Percentiles rank a stretch among this genome's conserved stretches.
Evolutionary conservation across 1,284 basidiomycete genomes (phyloP).

Genomic region (Sporisorium sorghi): DNA sequence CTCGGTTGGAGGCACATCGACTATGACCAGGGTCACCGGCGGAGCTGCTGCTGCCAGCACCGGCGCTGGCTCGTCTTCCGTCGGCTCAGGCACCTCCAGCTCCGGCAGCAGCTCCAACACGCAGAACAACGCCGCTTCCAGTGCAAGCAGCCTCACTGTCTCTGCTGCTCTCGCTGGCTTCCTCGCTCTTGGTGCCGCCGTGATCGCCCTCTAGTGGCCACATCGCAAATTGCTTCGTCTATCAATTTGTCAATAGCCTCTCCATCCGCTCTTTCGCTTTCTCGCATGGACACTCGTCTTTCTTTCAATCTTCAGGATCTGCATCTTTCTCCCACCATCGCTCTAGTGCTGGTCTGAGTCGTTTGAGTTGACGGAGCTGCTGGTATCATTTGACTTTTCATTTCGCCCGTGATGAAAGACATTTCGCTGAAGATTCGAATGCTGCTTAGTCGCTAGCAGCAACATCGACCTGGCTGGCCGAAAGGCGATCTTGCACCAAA

Average conservation of each 20-base stretch:
- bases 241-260: background rate
- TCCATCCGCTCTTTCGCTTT: slow-evolving; percentile 20
- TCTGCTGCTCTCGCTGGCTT: slow-evolving; percentile 25
- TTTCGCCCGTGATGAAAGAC: background rate
- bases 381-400: slow-evolving; percentile 1
- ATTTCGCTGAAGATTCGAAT: too few relatives aligned
- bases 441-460: slow-evolving; percentile 14
- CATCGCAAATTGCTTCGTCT: background rate
- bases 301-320: slow-evolving; percentile 4
- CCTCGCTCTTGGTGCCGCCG: slow-evolving; percentile 31
- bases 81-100: slow-evolving; percentile 8
- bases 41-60: slow-evolving; percentile 6
- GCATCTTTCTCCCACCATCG: background rate
- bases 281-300: slow-evolving; percentile 35
- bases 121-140: slow-evolving; percentile 30
- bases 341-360: background rate
- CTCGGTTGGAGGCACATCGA: slow-evolving; percentile 7
- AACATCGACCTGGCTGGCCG: slow-evolving; percentile 17
- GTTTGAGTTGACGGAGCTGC: background rate
- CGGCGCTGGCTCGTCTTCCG: slow-evolving; percentile 1
- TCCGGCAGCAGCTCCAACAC: slow-evolving; percentile 14
- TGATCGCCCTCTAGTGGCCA: slow-evolving; percentile 12
- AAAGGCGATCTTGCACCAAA: slow-evolving; percentile 43
- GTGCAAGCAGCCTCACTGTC: slow-evolving; percentile 21
- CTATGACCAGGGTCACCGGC: slow-evolving; percentile 17